Evolutionary conservation across 2,329 filamentous ascomycete species (phyloP), one percentile per base, ranked within the genome.

Genomic region (Daldinia sp.): DNA sequence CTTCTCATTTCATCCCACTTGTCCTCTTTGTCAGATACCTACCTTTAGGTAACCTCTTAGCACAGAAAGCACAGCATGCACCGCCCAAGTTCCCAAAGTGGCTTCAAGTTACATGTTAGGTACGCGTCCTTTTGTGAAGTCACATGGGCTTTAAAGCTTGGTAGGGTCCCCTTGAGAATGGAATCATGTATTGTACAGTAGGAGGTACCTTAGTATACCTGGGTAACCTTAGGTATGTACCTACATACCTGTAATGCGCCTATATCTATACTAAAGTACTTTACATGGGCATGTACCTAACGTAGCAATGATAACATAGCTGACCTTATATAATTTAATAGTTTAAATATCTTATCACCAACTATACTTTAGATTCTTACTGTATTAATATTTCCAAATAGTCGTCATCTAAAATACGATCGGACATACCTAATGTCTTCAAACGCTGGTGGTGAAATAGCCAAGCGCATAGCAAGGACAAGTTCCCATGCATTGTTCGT

Each of bases 111-210:
- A 54, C 30, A 51, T 51, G 26, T 35, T 35, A 54, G 33, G 51
- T 54, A 54, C 51, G 51, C 51, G 51, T 54, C 51, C 51, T 54
- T 26, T 54, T 13, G 12, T 54, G 51, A 54, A 54, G 51, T 39
- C 50, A 54, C 50, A 54, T 37, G n/a, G 15, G 30, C 18, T 37
- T 20, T 20, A 37, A 30, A 54, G 30, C n/a, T 37, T 26, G 26
- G 41, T 33, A 33, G 30, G 20, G 20, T 26, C 20, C 20, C 23
- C 23, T 48, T 48, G 7, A 51, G 6, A 42, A 18, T n/a, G n/a
- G n/a, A n/a, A n/a, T 30, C 26, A 50, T n/a, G 23, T 50, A 50
- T 10, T 6, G 23, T 48, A 42, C 15, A 20, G 9, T 33, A 9
- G 6, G 6, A 33, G 30, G 30, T 33, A 33, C 3, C 30, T 33